phyloP scores from a whole-genome alignment of 2,329 filamentous ascomycete species.

The Epichloe uncinata region DNA sequence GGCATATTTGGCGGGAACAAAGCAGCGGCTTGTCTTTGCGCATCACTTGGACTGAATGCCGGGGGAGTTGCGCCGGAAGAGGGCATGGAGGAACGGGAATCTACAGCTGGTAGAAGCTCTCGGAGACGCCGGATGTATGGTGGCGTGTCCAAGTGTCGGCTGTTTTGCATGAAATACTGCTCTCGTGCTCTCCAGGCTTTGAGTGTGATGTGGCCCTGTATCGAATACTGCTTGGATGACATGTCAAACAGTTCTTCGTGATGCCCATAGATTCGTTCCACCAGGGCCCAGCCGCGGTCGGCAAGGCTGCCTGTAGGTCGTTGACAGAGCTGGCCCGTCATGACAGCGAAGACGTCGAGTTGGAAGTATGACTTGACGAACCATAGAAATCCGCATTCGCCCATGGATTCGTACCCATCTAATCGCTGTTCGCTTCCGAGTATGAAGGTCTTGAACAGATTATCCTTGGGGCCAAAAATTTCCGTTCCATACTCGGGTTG shows the following conservation, averaged over 20 bases:
- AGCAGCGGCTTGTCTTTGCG: neutral
- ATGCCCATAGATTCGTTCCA: slow-evolving; percentile 33
- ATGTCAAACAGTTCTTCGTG: slow-evolving; percentile 39
- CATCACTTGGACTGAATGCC: neutral
- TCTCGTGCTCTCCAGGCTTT: slow-evolving; percentile 41
- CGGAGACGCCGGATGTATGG: slow-evolving; percentile 32
- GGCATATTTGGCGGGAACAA: slow-evolving; percentile 1
- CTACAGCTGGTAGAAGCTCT: slow-evolving; percentile 25
- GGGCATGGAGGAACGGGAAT: slow-evolving; percentile 20
- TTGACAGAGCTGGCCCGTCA: slow-evolving; percentile 39
- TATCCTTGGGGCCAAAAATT: slow-evolving; percentile 34
- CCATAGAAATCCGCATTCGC: slow-evolving; percentile 39
- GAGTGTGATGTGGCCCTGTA: slow-evolving; percentile 34
- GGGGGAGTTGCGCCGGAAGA: slow-evolving; percentile 6
- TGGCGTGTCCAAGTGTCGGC: slow-evolving; percentile 28
- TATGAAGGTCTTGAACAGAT: slow-evolving; percentile 41
- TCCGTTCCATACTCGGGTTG: slow-evolving; percentile 37
- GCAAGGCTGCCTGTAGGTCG: slow-evolving; percentile 35
- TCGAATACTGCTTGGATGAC: slow-evolving; percentile 28
- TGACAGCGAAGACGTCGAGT: slow-evolving; percentile 40
- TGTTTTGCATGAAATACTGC: slow-evolving; percentile 23
- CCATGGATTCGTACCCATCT: slow-evolving; percentile 28
- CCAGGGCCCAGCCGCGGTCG: slow-evolving; percentile 38
- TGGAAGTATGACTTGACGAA: slow-evolving; percentile 42
- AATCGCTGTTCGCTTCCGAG: slow-evolving; percentile 34